Evolutionary conservation across 345 rosid genomes (phyloP).

Genomic region (Abelmoschus esculentus): DNA sequence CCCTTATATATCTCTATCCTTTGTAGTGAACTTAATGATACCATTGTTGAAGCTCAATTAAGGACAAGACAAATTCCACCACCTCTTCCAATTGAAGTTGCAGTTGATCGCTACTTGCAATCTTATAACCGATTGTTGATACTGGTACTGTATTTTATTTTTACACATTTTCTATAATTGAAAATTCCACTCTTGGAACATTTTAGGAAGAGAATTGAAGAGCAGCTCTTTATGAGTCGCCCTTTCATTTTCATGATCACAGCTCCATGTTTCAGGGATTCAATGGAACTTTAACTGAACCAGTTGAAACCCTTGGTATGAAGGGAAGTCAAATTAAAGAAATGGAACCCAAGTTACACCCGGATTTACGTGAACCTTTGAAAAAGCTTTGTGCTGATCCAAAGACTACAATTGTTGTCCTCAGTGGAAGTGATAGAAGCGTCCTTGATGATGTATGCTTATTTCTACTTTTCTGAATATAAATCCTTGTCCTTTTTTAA

Average conservation of each 20-base stretch:
- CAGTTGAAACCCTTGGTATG: constrained; percentile 29
- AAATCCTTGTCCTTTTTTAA: not conserved
- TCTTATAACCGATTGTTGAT: constrained; percentile 44
- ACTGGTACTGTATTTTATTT: constrained; percentile 25
- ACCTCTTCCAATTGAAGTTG: constrained; percentile 32
- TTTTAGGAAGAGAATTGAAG: not conserved
- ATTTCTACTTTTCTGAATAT: constrained; percentile 3
- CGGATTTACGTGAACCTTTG: constrained; percentile 35
- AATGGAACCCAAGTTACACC: constrained; percentile 40
- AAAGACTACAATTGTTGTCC: constrained; percentile 39
- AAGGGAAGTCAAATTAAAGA: constrained; percentile 47
- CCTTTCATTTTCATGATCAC: not conserved
- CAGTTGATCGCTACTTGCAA: constrained; percentile 28
- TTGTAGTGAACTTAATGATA: constrained; percentile 55
- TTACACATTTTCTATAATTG: not conserved
- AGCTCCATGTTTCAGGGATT: constrained; percentile 36
- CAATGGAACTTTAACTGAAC: constrained; percentile 45
- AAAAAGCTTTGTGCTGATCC: constrained; percentile 41
- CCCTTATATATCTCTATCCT: not conserved
- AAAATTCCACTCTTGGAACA: not conserved
- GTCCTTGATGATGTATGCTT: constrained; percentile 41
- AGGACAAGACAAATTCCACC: constrained; percentile 48
- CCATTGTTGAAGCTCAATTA: constrained; percentile 49
- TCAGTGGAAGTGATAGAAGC: constrained; percentile 54
- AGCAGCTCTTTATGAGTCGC: not conserved